Evolutionary conservation across 805 yeast genomes (phyloP), one percentile per base, ranked within the genome.

Genomic region (Debaryomyces prosopidis): DNA sequence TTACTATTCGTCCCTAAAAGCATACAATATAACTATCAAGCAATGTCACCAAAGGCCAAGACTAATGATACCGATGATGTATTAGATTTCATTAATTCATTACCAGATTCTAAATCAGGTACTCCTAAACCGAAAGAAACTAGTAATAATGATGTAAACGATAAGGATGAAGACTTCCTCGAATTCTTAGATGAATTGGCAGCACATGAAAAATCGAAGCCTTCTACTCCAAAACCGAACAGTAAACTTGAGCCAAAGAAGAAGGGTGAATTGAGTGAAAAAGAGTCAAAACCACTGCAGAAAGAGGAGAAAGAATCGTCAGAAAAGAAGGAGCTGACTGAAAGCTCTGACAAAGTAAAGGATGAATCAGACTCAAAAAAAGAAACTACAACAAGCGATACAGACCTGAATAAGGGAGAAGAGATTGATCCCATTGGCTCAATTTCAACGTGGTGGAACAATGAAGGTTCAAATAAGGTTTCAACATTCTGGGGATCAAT

Each of bases 71-170:
- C 84, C 18, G 87, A 85, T 51, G 92, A 87, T 55, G 92, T 87
- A 4, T 73, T 87, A 44, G 92, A 87, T 51, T 88, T 88, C 59
- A 74, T 87, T 53, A 89, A 86, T 57, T 85, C 91, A 0, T 76
- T 89, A 39, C 94, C 95, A 3, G 89, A 84, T 40, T 73, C 76
- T 18, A 68, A 66, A 46, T 46, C 62, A n/a, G 55, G 57, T 8
- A 63, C 69, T 3, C 64, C 66, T 16, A 54, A 49, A 26, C 67
- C 74, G 36, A 56, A 53, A 33, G 66, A 61, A 18, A 49, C 51
- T 20, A 51, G 44, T 35, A 36, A 50, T 27, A 49, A 50, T 11
- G 47, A 48, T 14, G 53, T 62, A 38, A 59, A 51, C 16, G 76
- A 59, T 2, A 76, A 78, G 52, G 80, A 75, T 47, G 79, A 77